Evolutionary conservation across 179 eudicot genomes (phyloP).

Genomic region (Actinidia arguta): DNA sequence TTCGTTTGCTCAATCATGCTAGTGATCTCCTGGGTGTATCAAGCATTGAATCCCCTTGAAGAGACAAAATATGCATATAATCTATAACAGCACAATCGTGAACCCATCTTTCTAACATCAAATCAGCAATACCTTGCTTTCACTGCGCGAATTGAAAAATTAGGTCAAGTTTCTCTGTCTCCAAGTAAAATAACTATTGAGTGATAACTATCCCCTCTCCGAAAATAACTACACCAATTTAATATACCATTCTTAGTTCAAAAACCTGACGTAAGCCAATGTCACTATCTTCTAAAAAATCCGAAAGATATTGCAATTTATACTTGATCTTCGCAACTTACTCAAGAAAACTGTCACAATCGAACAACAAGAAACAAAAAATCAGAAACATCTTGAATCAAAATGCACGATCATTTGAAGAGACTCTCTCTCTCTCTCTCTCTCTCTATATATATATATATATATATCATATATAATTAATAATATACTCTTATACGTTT

Average conservation of each 20-base stretch:
- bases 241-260: not conserved
- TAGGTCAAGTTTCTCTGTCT: not conserved
- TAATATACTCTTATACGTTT: not conserved
- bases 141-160: slow-evolving; percentile 12
- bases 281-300: not conserved
- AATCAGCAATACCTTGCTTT: slow-evolving; percentile 17
- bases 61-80: not conserved
- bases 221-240: not conserved
- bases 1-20: not conserved
- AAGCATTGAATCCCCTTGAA: not conserved
- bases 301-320: not conserved
- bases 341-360: not conserved
- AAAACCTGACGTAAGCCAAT: not conserved
- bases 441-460: not conserved
- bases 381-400: slow-evolving; percentile 1
- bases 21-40: slow-evolving; percentile 21
- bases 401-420: not conserved
- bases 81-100: not conserved
- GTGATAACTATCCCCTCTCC: not conserved
- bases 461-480: too few species aligned
- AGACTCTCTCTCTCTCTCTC: not conserved
- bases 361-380: too few species aligned
- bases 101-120: not conserved
- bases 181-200: not conserved
- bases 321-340: slow-evolving; percentile 1